Conservation (phyloP, 2,329 filamentous ascomycete genomes). For the Rutstroemia sp. region DNA sequence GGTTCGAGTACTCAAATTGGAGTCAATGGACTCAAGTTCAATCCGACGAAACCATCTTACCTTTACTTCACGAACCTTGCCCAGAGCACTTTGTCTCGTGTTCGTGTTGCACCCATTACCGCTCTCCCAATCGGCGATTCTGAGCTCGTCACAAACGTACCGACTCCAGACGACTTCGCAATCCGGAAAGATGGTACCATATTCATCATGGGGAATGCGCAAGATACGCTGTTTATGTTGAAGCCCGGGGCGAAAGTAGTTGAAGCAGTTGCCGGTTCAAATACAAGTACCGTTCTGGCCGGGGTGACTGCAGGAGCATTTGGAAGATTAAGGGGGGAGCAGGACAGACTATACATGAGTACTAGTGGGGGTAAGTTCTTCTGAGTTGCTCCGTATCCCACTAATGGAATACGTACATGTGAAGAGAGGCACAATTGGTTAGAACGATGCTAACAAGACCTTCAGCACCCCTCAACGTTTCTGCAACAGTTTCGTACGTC, state of each 20-base stretch:
- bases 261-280: constrained; percentile 9
- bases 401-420: background rate
- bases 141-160: background rate
- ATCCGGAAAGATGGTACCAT: constrained; percentile 11
- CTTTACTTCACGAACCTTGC: constrained; percentile 26
- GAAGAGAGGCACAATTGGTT: background rate
- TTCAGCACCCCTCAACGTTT: background rate
- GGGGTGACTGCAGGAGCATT: constrained; percentile 16
- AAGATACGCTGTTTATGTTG: constrained; percentile 7
- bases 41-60: constrained; percentile 10
- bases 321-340: constrained; percentile 5
- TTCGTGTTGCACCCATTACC: background rate
- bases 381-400: background rate
- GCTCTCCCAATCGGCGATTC: background rate
- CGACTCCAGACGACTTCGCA: constrained; percentile 12
- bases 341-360: constrained; percentile 11
- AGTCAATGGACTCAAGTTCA: constrained; percentile 23
- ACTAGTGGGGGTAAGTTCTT: constrained; percentile 13
- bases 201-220: constrained; percentile 9
- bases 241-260: background rate
- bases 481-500: background rate
- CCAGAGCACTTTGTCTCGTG: background rate
- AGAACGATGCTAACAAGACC: background rate
- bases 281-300: constrained; percentile 10
- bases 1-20: constrained; percentile 10